Evolutionary conservation across 1,284 basidiomycete genomes (phyloP).

Genomic region (Cutaneotrichosporon mucoides): DNA sequence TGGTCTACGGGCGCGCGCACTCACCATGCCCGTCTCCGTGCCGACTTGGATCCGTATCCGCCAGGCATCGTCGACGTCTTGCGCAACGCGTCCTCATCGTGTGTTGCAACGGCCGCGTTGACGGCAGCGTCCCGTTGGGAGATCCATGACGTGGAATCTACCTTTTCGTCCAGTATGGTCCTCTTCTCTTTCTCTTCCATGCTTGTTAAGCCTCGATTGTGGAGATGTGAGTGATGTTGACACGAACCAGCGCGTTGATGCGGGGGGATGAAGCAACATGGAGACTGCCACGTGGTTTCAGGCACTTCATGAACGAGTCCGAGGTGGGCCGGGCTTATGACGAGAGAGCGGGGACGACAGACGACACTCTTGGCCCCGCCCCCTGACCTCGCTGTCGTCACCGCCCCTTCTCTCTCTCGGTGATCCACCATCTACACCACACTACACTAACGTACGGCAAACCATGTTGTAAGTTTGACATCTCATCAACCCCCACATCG

Average conservation of each 20-base stretch:
- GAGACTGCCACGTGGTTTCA: no score
- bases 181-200: no score
- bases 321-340: no score
- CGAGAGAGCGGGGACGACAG: no score
- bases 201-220: no score
- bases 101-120: slow-evolving; percentile 28
- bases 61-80: slow-evolving; percentile 40
- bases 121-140: slow-evolving; percentile 29
- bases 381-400: slow-evolving; percentile 1
- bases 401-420: background rate
- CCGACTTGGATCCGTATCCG: slow-evolving; percentile 39
- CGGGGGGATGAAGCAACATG: no score
- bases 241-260: no score
- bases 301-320: no score
- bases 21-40: slow-evolving; percentile 41
- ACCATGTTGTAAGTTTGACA: slow-evolving; percentile 32
- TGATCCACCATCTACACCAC: background rate
- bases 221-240: no score
- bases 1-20: no score
- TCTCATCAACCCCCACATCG: background rate
- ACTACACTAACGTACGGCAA: no score
- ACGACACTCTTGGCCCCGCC: no score
- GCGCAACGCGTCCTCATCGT: slow-evolving; percentile 31
- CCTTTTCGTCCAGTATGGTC: background rate
- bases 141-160: slow-evolving; percentile 22